Evolutionary conservation across 2,329 filamentous ascomycete species (phyloP).

Genomic region (Diplodia sapinea): DNA sequence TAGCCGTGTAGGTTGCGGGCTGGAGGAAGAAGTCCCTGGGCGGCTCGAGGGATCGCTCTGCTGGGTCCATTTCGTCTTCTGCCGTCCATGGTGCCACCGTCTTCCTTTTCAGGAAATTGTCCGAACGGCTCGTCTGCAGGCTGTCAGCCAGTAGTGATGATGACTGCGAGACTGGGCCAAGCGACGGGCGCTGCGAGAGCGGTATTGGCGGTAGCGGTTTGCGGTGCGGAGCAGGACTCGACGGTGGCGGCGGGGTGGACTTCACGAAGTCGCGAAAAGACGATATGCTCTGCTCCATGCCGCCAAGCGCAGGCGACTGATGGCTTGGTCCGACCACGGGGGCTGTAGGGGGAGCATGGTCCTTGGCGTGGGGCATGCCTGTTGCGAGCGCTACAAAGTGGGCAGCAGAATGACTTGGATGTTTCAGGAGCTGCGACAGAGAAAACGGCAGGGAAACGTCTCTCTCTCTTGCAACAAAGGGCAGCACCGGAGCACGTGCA

Average conservation of each 20-base stretch:
- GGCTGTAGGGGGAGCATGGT: neutral
- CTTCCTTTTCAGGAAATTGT: neutral
- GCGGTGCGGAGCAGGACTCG: neutral
- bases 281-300: slow-evolving; percentile 19
- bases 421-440: neutral
- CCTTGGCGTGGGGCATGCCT: slow-evolving; percentile 13
- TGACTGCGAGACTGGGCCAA: neutral
- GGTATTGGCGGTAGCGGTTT: slow-evolving; percentile 17
- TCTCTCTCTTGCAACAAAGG: slow-evolving; percentile 18
- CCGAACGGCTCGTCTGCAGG: slow-evolving; percentile 11
- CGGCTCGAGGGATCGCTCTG: neutral
- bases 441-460: neutral
- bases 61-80: neutral
- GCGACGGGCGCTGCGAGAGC: neutral
- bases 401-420: neutral
- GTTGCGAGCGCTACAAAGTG: neutral
- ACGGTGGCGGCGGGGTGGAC: slow-evolving; percentile 4
- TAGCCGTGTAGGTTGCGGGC: slow-evolving; percentile 17
- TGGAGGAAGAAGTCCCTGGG: slow-evolving; percentile 19
- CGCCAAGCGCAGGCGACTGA: neutral
- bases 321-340: neutral
- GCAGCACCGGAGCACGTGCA: slow-evolving; percentile 13
- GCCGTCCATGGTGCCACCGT: neutral
- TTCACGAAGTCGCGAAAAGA: slow-evolving; percentile 29
- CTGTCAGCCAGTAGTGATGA: neutral